Evolutionary conservation across 208 protist genomes (phyloP).

Genomic region (Trypanosoma theileri): DNA sequence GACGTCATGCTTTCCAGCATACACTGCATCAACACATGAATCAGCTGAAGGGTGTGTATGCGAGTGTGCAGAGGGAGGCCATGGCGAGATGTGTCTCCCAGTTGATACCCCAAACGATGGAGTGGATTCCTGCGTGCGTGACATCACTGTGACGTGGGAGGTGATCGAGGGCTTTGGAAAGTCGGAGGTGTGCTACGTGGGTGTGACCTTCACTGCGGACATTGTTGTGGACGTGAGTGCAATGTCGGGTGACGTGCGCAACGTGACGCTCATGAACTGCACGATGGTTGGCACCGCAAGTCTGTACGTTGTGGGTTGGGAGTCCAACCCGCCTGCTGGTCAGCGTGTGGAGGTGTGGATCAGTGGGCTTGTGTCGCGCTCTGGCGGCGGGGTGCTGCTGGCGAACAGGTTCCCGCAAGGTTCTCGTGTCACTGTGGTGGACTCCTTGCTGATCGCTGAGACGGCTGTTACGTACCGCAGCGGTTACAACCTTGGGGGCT

Average conservation of each 20-base stretch:
- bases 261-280: constrained; percentile 20
- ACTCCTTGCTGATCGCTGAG: constrained; percentile 5
- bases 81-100: constrained; percentile 13
- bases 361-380: constrained; percentile 16
- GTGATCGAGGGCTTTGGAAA: constrained; percentile 6
- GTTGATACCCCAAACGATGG: constrained; percentile 3
- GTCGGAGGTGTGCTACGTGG: constrained; percentile 9
- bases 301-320: constrained; percentile 18
- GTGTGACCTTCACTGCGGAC: constrained; percentile 18
- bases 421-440: constrained; percentile 4
- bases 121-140: constrained; percentile 11
- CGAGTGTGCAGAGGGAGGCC: constrained; percentile 3
- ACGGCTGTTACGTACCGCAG: neutral
- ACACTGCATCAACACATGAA: neutral
- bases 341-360: constrained; percentile 15
- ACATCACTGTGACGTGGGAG: constrained; percentile 9
- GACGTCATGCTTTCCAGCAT: constrained; percentile 1
- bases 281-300: constrained; percentile 1
- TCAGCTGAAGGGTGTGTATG: neutral
- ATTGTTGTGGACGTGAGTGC: constrained; percentile 1
- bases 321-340: neutral
- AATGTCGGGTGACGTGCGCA: neutral
- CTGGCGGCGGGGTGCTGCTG: constrained; percentile 11
- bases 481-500: neutral
- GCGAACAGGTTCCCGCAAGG: constrained; percentile 1